Base-by-base conservation (phyloP, 495 filamentous ascomycete genomes). In the Aspergillus carlsbadensis region DNA sequence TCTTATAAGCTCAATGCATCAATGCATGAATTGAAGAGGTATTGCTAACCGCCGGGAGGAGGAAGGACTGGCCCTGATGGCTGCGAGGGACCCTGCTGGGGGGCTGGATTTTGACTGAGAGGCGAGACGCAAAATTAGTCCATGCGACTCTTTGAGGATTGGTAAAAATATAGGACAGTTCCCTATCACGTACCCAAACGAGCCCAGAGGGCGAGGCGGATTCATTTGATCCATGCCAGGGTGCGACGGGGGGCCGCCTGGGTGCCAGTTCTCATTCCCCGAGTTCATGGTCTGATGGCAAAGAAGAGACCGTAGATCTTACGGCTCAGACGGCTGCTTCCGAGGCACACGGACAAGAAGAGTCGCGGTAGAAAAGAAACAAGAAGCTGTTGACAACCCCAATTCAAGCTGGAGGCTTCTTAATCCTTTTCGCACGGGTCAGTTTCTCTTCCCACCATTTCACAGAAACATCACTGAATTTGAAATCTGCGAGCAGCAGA, bases 201-300 rank as follows among this genome's bases (percentile, higher is more conserved):
- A 71, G 45, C 76, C 76, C 63, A 78, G 55, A 47, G 73, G 67
- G 42, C 76, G 74, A 65, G 72, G 70, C 52, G 76, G 74, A 57
- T 67, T 74, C 65, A 77, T 71, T 45, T 75, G 74, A 52, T 78
- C 76, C 70, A 78, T 73, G 54, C 66, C 62, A 62, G 74, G 69
- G 64, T 75, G 76, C 60, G 72, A 70, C 56, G 75, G 73, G 24
- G 70, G 70, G 53, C 74, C 74, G 63, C 72, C 72, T 33, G 74
- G 70, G 66, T 77, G 75, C 75, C 74, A 78, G 61, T 66, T 73
- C 70, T 78, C 74, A 57, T 71, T 77, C 62, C 75, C 74, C 65
- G 75, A 65, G 61, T 77, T 77, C 74, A 78, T 78, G 63, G 51
- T 69, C 47, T 58, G 31, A 40, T 42, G 43, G 49, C 66, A 71